Conservation (phyloP, 176 grass and related monocot genomes). For the Lolium perenne region DNA sequence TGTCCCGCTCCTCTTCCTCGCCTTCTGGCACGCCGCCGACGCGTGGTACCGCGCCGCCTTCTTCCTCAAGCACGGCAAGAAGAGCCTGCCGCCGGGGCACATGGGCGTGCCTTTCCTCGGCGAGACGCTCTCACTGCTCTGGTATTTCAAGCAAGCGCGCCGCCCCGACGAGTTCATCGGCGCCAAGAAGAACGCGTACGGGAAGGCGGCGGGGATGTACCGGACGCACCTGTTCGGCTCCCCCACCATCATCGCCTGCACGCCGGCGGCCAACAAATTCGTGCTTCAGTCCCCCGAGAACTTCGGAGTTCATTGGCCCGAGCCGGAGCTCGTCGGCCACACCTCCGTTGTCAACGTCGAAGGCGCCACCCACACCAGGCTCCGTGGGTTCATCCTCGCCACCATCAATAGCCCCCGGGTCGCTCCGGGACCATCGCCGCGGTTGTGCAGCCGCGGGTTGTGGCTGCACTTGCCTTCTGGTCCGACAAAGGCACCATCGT, state of each 20-base stretch:
- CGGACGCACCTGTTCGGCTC: conserved; percentile 40
- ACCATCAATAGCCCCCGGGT: too few species aligned
- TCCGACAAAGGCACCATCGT: too few species aligned
- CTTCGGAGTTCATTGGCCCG: too few species aligned
- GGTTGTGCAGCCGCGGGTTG: too few species aligned
- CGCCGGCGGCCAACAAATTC: too few species aligned
- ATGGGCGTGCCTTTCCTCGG: conserved; percentile 52
- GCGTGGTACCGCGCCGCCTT: not conserved
- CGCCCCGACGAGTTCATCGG: conserved; percentile 29
- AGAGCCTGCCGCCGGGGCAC: conserved; percentile 44
- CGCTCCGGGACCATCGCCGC: too few species aligned
- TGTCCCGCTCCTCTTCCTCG: not conserved
- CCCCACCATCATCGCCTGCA: conserved; percentile 32
- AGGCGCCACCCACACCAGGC: too few species aligned
- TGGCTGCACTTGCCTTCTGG: too few species aligned
- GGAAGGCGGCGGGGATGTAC: conserved; percentile 10
- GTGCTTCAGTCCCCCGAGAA: too few species aligned
- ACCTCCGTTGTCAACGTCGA: too few species aligned
- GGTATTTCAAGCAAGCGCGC: conserved; percentile 40
- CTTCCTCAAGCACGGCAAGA: not conserved
- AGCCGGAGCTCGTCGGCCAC: too few species aligned
- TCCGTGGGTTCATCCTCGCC: too few species aligned
- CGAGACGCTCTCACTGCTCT: conserved; percentile 37
- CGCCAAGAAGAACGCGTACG: not conserved
- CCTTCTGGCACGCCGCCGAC: conserved; percentile 1